Base-by-base conservation (phyloP, 2,329 filamentous ascomycete species). In the Pleoardoris graminearum region DNA sequence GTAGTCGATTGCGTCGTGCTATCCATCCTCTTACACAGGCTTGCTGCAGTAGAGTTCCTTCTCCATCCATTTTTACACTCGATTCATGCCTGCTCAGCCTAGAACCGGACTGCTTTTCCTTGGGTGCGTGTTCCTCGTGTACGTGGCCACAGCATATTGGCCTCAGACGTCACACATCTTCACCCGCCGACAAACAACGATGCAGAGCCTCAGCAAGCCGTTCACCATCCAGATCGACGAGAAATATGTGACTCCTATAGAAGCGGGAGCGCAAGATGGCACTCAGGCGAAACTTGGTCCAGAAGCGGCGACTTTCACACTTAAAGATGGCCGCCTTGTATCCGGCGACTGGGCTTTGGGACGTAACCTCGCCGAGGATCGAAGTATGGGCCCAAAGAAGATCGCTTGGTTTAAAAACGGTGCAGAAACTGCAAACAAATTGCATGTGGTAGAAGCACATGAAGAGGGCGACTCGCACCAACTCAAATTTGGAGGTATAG, bases 161-260 rank as follows among this genome's bases (percentile, higher is more conserved):
- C 39, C 39, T 19, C 16, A 30, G n/a, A 19, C 39, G 27, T 43
- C 39, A 17, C 41, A 27, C 16, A 44, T 33, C 11, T 33, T 44
- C 17, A 17, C 16, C 27, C 41, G 41, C 27, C 46, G 19, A 23
- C 51, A 23, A 44, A 32, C 33, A 52, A 35, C 25, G n/a, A 66
- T 67, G 65, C 57, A 64, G 33, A 62, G 47, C 27, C 58, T 67
- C 30, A 50, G 46, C 38, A 54, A 56, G 11, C 45, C 63, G 2
- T 68, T 68, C 41, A 62, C 58, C 7, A 66, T 68, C 23, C 57
- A 66, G 43, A 55, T 68, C 35, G 55, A 63, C 46, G 65, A 63
- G 33, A 58, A 42, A 8, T 57, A 60, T 19, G 59, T 68, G 33
- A 51, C 60, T 3, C 54, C 42, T 4, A 21, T 59, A 25, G 44